phyloP scores from a whole-genome alignment of 2,329 filamentous ascomycete genomes.

The Leptosphaerulina australis region DNA sequence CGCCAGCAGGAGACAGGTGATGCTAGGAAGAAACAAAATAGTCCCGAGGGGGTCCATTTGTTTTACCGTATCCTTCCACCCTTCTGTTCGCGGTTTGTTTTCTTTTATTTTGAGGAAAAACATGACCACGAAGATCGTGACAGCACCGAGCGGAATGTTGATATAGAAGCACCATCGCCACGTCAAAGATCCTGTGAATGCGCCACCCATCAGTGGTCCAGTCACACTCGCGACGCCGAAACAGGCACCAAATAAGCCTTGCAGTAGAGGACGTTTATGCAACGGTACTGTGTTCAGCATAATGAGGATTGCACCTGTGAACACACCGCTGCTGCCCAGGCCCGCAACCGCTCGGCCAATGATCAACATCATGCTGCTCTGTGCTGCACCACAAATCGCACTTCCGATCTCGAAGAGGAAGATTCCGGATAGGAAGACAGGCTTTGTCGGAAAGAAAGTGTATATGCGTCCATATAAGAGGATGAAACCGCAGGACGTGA shows the following conservation, averaged over 20 bases:
- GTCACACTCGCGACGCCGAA: slow-evolving; percentile 50
- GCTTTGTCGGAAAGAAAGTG: slow-evolving; percentile 57
- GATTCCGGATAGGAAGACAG: slow-evolving; percentile 57
- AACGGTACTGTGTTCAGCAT: slow-evolving; percentile 47
- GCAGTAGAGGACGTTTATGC: slow-evolving; percentile 50
- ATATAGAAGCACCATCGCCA: slow-evolving; percentile 58
- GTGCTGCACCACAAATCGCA: slow-evolving; percentile 58
- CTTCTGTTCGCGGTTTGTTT: slow-evolving; percentile 35
- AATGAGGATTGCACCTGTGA: slow-evolving; percentile 43
- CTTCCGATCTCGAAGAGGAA: slow-evolving; percentile 58
- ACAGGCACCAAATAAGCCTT: slow-evolving; percentile 50
- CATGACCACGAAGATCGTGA: slow-evolving; percentile 47
- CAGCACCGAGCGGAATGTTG: slow-evolving; percentile 59
- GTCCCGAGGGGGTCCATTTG: slow-evolving; percentile 54
- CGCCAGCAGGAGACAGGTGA: slow-evolving; percentile 55
- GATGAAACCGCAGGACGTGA: slow-evolving; percentile 50
- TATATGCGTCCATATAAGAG: slow-evolving; percentile 55
- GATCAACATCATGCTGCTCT: slow-evolving; percentile 37
- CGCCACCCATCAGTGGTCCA: slow-evolving; percentile 54
- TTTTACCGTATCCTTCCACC: slow-evolving; percentile 40
- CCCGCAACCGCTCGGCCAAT: slow-evolving; percentile 42
- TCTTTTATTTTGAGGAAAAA: slow-evolving; percentile 44
- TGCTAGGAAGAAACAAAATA: slow-evolving; percentile 50
- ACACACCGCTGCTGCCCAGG: slow-evolving; percentile 40
- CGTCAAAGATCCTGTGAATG: slow-evolving; percentile 50